A percentile compares a stretch with the other conserved stretches of the same genome.
phyloP scores from a whole-genome alignment of 345 rosid genomes.

The Gossypium arboreum region DNA sequence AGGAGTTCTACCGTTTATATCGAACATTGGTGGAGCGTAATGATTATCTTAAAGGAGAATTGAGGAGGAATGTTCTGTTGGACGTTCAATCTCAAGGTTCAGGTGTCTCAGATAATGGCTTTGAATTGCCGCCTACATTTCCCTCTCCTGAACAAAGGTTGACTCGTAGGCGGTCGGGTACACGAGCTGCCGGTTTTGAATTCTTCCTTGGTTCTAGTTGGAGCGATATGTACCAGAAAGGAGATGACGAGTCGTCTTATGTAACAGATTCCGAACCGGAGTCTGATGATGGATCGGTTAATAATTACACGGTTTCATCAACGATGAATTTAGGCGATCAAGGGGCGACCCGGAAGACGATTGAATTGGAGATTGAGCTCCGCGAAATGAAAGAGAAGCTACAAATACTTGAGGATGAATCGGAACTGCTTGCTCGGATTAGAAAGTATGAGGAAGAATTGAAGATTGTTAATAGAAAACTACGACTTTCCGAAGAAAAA shows the following conservation, averaged over 20 bases:
- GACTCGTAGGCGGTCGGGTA: slow-evolving; percentile 38
- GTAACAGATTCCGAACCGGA: slow-evolving; percentile 65
- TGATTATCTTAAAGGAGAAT: slow-evolving; percentile 69
- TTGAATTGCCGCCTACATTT: slow-evolving; percentile 28
- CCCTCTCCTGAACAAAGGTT: slow-evolving; percentile 52
- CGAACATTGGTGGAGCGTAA: slow-evolving; percentile 88
- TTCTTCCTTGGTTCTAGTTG: slow-evolving; percentile 59
- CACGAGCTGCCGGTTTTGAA: slow-evolving; percentile 64
- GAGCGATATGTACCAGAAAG: slow-evolving; percentile 47
- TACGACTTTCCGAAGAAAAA: slow-evolving; percentile 48
- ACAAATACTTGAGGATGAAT: slow-evolving; percentile 39
- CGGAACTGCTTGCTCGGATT: slow-evolving; percentile 34
- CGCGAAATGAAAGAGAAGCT: slow-evolving; percentile 54
- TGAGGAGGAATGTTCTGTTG: slow-evolving; percentile 42
- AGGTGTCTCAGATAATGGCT: slow-evolving; percentile 41
- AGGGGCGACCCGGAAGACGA: slow-evolving; percentile 35
- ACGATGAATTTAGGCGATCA: slow-evolving; percentile 43
- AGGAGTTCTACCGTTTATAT: slow-evolving; percentile 79
- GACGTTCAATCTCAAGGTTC: slow-evolving; percentile 63
- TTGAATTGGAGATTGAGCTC: slow-evolving; percentile 58
- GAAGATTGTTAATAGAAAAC: slow-evolving; percentile 42
- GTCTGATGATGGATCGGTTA: slow-evolving; percentile 65
- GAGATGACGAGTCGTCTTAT: slow-evolving; percentile 64
- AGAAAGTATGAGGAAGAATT: slow-evolving; percentile 57
- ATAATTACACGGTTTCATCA: slow-evolving; percentile 44